Evolutionary conservation across 169 alveolate species (phyloP).

Genomic region (Cryptosporidium ryanae): DNA sequence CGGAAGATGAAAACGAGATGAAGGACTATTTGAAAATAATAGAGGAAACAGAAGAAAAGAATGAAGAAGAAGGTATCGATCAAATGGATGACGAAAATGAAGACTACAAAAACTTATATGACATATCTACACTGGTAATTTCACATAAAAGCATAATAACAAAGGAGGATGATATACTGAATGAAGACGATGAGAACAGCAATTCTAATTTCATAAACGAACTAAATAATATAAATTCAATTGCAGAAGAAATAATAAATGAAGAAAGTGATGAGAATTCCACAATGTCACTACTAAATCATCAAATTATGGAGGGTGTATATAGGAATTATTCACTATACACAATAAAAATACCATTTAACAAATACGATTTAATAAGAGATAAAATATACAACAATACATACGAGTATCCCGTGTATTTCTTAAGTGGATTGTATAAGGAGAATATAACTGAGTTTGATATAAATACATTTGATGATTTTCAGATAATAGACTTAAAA

Average conservation of each 20-base stretch:
- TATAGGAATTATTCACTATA: conserved; percentile 17
- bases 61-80: background rate
- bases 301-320: conserved; percentile 4
- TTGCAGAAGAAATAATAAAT: conserved; percentile 4
- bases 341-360: conserved; percentile 34
- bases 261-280: too few relatives aligned
- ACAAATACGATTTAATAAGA: conserved; percentile 11
- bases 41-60: background rate
- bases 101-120: conserved; percentile 34
- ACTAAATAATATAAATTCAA: background rate
- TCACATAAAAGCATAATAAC: conserved; percentile 9
- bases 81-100: background rate
- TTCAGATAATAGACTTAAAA: conserved; percentile 43
- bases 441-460: conserved; percentile 20
- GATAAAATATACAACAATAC: conserved; percentile 12
- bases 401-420: conserved; percentile 15
- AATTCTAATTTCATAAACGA: background rate
- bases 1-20: background rate
- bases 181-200: background rate
- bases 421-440: conserved; percentile 46
- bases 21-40: conserved; percentile 36
- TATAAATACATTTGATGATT: conserved; percentile 40
- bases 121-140: conserved; percentile 29
- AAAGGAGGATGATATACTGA: background rate
- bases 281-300: background rate